Evolutionary conservation across 371 early-diverging fungal species (phyloP).

Genomic region (Mucor plumbeus): DNA sequence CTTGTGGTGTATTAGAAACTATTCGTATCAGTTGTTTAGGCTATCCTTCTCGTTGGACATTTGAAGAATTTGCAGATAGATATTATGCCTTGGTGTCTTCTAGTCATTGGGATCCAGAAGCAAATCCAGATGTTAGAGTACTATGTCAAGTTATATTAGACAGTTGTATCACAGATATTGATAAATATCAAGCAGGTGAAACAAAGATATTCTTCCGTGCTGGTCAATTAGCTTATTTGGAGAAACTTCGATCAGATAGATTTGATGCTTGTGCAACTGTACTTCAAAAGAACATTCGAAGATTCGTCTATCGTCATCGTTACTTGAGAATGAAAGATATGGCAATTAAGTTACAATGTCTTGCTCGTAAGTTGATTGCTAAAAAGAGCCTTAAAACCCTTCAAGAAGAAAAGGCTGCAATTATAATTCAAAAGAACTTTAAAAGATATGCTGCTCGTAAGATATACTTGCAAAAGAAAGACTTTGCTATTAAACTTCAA

Average conservation of each 20-base stretch:
- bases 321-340: constrained; percentile 66
- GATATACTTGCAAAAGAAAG: constrained; percentile 46
- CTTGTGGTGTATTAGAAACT: constrained; percentile 99
- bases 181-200: constrained; percentile 94
- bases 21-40: constrained; percentile 99
- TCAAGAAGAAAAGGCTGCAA: constrained; percentile 76
- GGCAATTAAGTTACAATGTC: constrained; percentile 61
- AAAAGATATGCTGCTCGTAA: constrained; percentile 72
- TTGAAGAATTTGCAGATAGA: constrained; percentile 91
- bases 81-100: constrained; percentile 87
- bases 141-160: constrained; percentile 72
- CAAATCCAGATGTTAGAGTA: constrained; percentile 48
- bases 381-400: constrained; percentile 50
- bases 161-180: constrained; percentile 69
- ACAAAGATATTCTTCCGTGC: constrained; percentile 99
- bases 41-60: constrained; percentile 93
- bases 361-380: constrained; percentile 67
- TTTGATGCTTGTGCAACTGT: constrained; percentile 78
- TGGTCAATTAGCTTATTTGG: constrained; percentile 92
- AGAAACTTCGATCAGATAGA: constrained; percentile 84
- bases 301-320: constrained; percentile 69
- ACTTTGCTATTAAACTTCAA: constrained; percentile 41
- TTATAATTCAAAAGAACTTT: constrained; percentile 73
- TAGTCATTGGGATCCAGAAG: constrained; percentile 63
- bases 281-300: constrained; percentile 89